These are phyloP conservation scores for Ophiognomonia clavigignenti-juglandacearum DNA, from an alignment of 2,329 filamentous ascomycete species.

Conservation along the genomic window DNA sequence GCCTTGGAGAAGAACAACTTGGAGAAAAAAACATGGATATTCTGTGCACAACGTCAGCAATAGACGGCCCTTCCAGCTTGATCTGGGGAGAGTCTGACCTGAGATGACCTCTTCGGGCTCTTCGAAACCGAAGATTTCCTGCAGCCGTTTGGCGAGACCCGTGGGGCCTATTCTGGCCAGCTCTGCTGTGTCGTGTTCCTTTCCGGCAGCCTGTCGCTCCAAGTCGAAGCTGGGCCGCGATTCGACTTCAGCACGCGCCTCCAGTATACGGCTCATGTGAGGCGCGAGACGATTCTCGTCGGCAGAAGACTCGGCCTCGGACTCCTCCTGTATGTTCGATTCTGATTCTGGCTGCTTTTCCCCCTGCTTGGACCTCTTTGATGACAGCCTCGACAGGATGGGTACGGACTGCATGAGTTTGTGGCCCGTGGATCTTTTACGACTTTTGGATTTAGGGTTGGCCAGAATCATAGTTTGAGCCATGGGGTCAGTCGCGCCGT, in stretches of 20 bases:
- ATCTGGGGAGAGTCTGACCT: slow-evolving; percentile 36
- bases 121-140: slow-evolving; percentile 82
- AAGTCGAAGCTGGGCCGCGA: slow-evolving; percentile 54
- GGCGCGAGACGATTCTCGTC: slow-evolving; percentile 53
- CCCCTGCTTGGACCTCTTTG: slow-evolving; percentile 35
- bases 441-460: slow-evolving; percentile 19
- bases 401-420: slow-evolving; percentile 63
- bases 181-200: slow-evolving; percentile 25
- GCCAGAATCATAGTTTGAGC: slow-evolving; percentile 38
- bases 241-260: slow-evolving; percentile 62
- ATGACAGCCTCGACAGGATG: slow-evolving; percentile 45
- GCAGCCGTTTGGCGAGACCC: slow-evolving; percentile 65
- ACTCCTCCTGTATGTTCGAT: slow-evolving; percentile 30
- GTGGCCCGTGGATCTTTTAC: slow-evolving; percentile 54
- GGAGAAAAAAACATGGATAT: slow-evolving; percentile 89
- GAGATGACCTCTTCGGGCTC: slow-evolving; percentile 78
- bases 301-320: slow-evolving; percentile 22
- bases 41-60: slow-evolving; percentile 43
- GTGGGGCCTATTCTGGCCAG: slow-evolving; percentile 40
- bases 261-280: slow-evolving; percentile 73
- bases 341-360: slow-evolving; percentile 33
- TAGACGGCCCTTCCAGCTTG: neutral
- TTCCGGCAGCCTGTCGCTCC: slow-evolving; percentile 39
- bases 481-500: slow-evolving; percentile 18
- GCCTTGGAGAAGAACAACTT: slow-evolving; percentile 86